Conservation (phyloP, 306 rosid species). For the Pyrus pyrifolia region DNA sequence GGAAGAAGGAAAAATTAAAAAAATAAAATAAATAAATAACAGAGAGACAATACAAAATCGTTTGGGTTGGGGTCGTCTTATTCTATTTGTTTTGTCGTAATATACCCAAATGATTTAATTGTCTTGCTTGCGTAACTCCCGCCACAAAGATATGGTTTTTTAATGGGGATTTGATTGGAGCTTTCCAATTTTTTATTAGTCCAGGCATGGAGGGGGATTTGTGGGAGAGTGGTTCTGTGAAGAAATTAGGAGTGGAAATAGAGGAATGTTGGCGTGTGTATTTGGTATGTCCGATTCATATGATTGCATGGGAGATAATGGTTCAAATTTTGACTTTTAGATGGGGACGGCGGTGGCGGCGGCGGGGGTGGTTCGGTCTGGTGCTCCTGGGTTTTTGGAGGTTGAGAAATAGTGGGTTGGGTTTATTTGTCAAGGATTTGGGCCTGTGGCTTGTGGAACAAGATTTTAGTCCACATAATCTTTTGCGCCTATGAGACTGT, state of each 20-base stretch:
- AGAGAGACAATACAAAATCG: constrained; percentile 8
- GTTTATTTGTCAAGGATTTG: background rate
- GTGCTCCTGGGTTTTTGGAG: background rate
- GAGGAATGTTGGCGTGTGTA: background rate
- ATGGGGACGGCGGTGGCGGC: too few relatives aligned
- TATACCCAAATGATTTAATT: constrained; percentile 2
- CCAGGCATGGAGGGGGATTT: background rate
- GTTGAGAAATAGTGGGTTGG: background rate
- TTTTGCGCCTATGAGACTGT: too few relatives aligned
- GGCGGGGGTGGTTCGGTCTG: too few relatives aligned
- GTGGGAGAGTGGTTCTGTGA: background rate
- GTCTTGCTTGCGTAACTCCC: constrained; percentile 18
- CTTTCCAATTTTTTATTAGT: background rate
- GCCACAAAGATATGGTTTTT: constrained; percentile 5
- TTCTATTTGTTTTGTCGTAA: constrained; percentile 3
- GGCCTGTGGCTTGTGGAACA: background rate
- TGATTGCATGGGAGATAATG: background rate
- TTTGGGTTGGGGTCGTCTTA: background rate
- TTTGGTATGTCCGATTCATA: background rate
- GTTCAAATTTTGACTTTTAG: background rate
- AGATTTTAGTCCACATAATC: background rate
- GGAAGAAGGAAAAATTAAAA: background rate
- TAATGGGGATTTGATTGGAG: background rate
- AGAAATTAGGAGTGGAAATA: background rate
- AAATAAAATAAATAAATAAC: background rate